Conservation (phyloP, 352 stramenopile genomes). For the Pythium utonaiense region DNA sequence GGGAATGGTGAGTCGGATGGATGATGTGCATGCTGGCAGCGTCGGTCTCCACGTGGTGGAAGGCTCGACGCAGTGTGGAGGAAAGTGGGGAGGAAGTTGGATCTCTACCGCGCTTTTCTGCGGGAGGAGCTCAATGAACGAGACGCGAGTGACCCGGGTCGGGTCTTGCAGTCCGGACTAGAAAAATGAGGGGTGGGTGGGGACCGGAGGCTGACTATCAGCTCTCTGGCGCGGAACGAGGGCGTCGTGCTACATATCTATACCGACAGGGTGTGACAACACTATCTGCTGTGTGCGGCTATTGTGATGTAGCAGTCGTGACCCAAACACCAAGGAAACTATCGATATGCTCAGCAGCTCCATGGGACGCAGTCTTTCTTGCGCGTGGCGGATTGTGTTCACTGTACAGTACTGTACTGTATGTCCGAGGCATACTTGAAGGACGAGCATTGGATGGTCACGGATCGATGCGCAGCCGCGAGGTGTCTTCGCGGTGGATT, state of each 20-base stretch:
- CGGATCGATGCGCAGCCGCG: background rate
- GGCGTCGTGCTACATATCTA: background rate
- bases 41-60: conserved; percentile 18
- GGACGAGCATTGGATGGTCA: background rate
- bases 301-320: no score
- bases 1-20: background rate
- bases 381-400: background rate
- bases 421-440: background rate
- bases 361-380: no score
- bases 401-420: background rate
- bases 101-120: conserved; percentile 5
- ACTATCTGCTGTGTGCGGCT: no score
- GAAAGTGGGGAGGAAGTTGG: background rate
- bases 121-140: background rate
- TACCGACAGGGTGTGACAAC: no score
- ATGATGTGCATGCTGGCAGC: conserved; percentile 1
- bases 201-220: no score
- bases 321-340: no score
- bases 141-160: no score
- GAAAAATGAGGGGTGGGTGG: no score
- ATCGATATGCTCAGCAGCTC: no score
- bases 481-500: background rate
- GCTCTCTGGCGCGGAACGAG: background rate
- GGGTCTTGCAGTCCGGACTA: no score
- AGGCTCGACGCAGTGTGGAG: background rate